Base-by-base conservation (phyloP, 2,329 filamentous ascomycete species). In the Alternaria arbusti region DNA sequence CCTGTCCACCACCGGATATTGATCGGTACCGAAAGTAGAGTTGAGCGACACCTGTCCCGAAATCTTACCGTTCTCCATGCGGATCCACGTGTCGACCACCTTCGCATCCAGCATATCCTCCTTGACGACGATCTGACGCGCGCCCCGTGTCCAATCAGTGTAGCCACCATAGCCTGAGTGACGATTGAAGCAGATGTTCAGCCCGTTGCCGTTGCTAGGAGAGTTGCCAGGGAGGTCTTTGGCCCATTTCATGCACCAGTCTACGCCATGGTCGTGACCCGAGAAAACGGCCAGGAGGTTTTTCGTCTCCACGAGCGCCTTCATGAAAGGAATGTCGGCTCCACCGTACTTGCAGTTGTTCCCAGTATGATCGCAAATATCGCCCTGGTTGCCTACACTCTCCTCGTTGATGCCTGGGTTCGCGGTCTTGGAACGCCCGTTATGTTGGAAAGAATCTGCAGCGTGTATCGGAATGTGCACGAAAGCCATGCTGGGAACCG, bases 151-250 rank as follows among this genome's bases (percentile, higher is more conserved):
- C 86, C 87, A 91, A 49, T 83, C 68, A 0, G 89, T 88, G 68
- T 92, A 92, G 0, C 90, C 90, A 0, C 90, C 90, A 59, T 92
- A 92, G 0, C 90, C 90, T 0, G 88, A 86, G 68, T 90, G 89
- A 67, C 90, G 87, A 6, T 88, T 88, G 67, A 87, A 88, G 70
- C 90, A 91, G 68, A 85, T 62, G 46, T 79, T 74, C 6, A 82
- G 56, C 2, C 83, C 84, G 59, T 82, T 84, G 1, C 84, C 85
- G 0, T 75, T 77, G 2, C 79, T 25, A 17, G 71, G 72, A n/a
- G 73, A 74, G 47, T 72, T 75, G 12, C 67, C 69, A 1, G 76
- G 68, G 4, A 80, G 71, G 23, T 69, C 61, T 25, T 67, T 64
- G 6, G 66, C 59, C 81, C 80, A 81, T 70, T 79, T 80, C 79